Conservation (phyloP, 2,329 filamentous ascomycete genomes). For the Botrytis sinoallii region DNA sequence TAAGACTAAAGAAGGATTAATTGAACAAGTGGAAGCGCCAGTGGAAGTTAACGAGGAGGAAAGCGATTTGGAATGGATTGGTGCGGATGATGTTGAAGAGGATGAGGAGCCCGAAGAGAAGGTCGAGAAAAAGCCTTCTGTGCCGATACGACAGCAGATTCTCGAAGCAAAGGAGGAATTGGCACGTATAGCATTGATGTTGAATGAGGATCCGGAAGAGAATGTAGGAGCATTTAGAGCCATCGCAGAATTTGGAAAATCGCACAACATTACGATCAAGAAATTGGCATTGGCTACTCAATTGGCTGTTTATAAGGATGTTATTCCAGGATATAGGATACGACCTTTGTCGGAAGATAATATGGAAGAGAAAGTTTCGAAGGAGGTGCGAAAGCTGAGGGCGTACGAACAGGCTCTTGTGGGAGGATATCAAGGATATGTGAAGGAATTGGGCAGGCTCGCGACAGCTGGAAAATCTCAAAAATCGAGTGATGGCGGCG, state of each 20-base stretch:
- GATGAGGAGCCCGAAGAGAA: conserved; percentile 52
- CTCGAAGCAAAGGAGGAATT: conserved; percentile 87
- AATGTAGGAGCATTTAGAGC: conserved; percentile 76
- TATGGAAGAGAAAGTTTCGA: conserved; percentile 77
- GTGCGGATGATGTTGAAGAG: conserved; percentile 48
- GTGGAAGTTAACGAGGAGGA: conserved; percentile 55
- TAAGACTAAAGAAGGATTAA: conserved; percentile 74
- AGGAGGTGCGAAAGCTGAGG: conserved; percentile 80
- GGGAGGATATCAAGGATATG: conserved; percentile 77
- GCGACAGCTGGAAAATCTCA: conserved; percentile 53
- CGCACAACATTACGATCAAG: conserved; percentile 68
- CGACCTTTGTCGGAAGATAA: conserved; percentile 74
- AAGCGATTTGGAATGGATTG: conserved; percentile 62
- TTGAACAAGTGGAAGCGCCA: conserved; percentile 58
- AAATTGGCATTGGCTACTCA: conserved; percentile 86
- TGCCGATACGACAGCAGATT: conserved; percentile 77
- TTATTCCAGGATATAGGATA: conserved; percentile 95
- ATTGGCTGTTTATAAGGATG: conserved; percentile 87
- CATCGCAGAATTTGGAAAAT: conserved; percentile 69
- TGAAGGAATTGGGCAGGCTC: conserved; percentile 69
- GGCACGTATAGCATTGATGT: conserved; percentile 71
- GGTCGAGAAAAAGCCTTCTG: conserved; percentile 54
- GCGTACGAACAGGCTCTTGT: conserved; percentile 86
- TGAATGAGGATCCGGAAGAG: conserved; percentile 94
- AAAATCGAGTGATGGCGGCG: conserved; percentile 41